phyloP scores from a whole-genome alignment of 2,329 filamentous ascomycete genomes.

The Plectosphaerella plurivora region DNA sequence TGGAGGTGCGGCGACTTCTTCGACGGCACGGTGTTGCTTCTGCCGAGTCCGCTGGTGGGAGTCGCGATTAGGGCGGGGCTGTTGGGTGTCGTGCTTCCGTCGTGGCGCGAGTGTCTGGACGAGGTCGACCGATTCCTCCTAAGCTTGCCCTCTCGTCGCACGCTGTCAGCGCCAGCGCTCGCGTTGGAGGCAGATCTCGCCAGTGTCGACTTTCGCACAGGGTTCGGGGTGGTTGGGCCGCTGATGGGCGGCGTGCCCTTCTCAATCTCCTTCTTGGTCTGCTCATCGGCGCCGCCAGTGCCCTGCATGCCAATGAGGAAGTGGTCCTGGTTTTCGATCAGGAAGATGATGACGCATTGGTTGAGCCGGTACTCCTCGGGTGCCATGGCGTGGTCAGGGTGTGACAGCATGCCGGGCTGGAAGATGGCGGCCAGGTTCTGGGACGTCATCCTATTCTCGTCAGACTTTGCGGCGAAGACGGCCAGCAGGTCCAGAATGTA shows the following conservation, averaged over 20 bases:
- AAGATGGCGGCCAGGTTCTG: constrained; percentile 95
- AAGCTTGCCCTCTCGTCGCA: constrained; percentile 73
- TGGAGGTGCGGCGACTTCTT: constrained; percentile 76
- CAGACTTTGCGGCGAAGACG: constrained; percentile 94
- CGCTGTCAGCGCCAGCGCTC: constrained; percentile 82
- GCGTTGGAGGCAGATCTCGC: constrained; percentile 79
- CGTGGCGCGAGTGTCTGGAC: constrained; percentile 77
- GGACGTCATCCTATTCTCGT: constrained; percentile 95
- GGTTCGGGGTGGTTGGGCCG: constrained; percentile 42
- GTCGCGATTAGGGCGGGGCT: constrained; percentile 53
- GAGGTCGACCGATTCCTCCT: constrained; percentile 89
- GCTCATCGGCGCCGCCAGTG: constrained; percentile 84
- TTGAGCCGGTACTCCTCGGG: constrained; percentile 91
- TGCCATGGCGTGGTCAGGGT: constrained; percentile 92
- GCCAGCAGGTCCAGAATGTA: constrained; percentile 95
- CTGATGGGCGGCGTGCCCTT: constrained; percentile 61
- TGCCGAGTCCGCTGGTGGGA: constrained; percentile 50
- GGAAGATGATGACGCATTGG: constrained; percentile 93
- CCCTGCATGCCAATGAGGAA: constrained; percentile 98
- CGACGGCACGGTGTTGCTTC: constrained; percentile 90
- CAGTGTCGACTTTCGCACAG: constrained; percentile 53
- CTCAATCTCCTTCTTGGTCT: constrained; percentile 58
- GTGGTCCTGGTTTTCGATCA: constrained; percentile 97
- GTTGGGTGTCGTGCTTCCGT: constrained; percentile 66
- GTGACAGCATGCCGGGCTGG: constrained; percentile 91